Conservation (phyloP, 345 rosid genomes). For the Lepidium sativum region DNA sequence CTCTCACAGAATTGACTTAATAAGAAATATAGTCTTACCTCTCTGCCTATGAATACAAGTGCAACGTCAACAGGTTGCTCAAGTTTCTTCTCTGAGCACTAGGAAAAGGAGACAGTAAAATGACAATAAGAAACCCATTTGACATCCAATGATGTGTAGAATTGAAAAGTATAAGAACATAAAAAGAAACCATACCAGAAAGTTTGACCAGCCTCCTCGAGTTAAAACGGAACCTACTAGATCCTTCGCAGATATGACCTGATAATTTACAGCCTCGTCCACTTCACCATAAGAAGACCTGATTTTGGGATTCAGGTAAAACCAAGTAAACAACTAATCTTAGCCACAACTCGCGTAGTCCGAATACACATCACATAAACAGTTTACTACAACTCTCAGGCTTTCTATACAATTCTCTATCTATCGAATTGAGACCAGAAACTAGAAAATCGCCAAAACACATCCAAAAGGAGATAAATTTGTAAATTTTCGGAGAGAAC, state of each 20-base stretch:
- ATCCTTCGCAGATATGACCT: slow-evolving; percentile 55
- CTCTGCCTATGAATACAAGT: slow-evolving; percentile 75
- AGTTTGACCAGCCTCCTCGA: slow-evolving; percentile 74
- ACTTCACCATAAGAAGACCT: slow-evolving; percentile 20
- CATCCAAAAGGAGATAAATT: not conserved
- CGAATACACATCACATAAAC: not conserved
- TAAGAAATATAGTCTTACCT: slow-evolving; percentile 36
- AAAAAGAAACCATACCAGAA: slow-evolving; percentile 39
- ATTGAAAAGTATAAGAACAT: not conserved
- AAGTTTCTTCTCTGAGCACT: slow-evolving; percentile 60
- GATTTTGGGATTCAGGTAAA: not conserved
- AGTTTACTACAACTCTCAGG: not conserved
- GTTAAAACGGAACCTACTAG: slow-evolving; percentile 59
- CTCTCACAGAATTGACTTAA: not conserved
- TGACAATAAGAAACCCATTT: not conserved
- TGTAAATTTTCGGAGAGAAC: not conserved
- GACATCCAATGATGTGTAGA: not conserved
- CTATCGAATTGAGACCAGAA: not conserved
- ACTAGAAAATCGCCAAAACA: not conserved
- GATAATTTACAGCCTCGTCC: slow-evolving; percentile 45
- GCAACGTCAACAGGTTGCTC: slow-evolving; percentile 54
- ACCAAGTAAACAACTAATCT: not conserved
- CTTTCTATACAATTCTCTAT: not conserved
- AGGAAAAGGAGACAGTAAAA: not conserved
- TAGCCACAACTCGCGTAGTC: not conserved